Evolutionary conservation across 202 grass and related monocot genomes (phyloP), one percentile per base, ranked within the genome.

Genomic region (Musa balbisiana): DNA sequence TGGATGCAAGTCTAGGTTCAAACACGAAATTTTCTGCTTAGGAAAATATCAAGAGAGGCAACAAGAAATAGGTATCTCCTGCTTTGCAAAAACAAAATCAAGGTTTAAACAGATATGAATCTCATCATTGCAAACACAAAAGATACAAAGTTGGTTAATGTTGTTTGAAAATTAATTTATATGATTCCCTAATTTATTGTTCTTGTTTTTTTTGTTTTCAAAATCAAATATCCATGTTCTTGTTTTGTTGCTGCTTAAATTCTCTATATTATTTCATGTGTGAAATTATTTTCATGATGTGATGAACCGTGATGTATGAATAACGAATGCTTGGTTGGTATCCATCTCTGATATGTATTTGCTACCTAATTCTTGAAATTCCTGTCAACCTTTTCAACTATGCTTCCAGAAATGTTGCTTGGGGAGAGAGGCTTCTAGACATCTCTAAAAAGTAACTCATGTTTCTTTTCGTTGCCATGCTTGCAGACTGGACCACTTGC

Each of bases 401-500:
- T 26, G 16, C 10, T 27, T n/a, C 67, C 50, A 16, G 33, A 49
- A 8, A 69, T 9, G 33, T 43, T 43, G 33, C 4, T 43, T 43
- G 4, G 33, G 33, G 0, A 3, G 0, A 43, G 55, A 14, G 11
- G 55, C 20, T 62, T 62, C 3, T 17, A 17, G 58, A 62, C 11
- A 66, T 10, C 20, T 11, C 23, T 66, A 11, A 29, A 69, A n/a
- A 19, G 1, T 69, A 56, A 63, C n/a, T 62, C 65, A 69, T 66
- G 15, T 76, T 29, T 11, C 58, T 24, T 73, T 55, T 50, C 65
- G 59, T 67, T 54, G n/a, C 24, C 55, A 67, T 85, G 17, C 77
- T 76, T 85, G 72, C 78, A 98, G 94, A 86, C 82, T 78, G 94
- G 88, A 16, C 81, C 83, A 64, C 94, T 98, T 78, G 94, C 94